Base-by-base conservation (phyloP, 352 stramenopile genomes). In the Peronospora tabacina region DNA sequence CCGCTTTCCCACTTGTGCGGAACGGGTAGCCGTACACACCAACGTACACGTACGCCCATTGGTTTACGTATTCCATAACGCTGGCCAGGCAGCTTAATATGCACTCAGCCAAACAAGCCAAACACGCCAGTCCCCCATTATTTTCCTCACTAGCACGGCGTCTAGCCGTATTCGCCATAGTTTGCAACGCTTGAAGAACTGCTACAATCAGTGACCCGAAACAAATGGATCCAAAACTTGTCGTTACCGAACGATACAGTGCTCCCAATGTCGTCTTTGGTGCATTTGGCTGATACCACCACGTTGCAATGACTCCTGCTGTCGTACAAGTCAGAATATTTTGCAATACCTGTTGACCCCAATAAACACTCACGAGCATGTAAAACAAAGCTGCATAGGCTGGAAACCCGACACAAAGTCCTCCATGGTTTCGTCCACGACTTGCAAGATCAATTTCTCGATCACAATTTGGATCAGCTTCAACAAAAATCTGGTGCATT, bases 51-150 rank as follows among this genome's bases (percentile, higher is more conserved):
- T 90, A 95, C 3, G 83, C 94, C 71, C 79, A 94, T 49, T 86
- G 66, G 63, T 96, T 96, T 43, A 96, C 79, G 53, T 95, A 95
- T 64, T 95, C 79, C 61, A 95, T 85, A 45, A 95, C 66, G 38
- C 56, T 66, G 43, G 90, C 79, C 40, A 96, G 68, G 48, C 82
- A 94, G 69, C 72, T 72, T 15, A 96, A 49, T 17, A 95, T 77
- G 60, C 87, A 96, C 40, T 90, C 73, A 3, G 83, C 84, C 48
- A 96, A 72, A 50, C 87, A 96, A 15, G 74, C 75, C 7, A 96
- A 63, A 50, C 85, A 93, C 7, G 80, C 79, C 2, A 91, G 66
- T 49, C 60, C 75, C 6, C 61, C 61, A 49, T 90, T 91, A 39
- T 92, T 79, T 15, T 93, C 75, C 29, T 91, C 74, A 7, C 44